Conservation (phyloP, 73 alveolate genomes). For the Stentor roeselii region DNA sequence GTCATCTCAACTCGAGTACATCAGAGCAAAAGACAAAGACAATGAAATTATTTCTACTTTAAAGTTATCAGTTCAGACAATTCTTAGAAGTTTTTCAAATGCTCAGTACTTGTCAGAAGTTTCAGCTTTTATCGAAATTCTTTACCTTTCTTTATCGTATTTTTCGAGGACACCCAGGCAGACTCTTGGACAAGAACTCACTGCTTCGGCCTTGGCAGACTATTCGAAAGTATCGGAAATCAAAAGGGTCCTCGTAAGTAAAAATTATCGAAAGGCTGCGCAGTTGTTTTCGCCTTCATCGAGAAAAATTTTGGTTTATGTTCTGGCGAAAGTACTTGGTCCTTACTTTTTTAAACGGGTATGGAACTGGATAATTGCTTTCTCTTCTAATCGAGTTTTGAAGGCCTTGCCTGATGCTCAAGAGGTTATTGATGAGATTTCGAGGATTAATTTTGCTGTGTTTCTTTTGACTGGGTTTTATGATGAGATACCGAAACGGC, state of each 20-base stretch:
- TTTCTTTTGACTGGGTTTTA: slow-evolving; percentile 1
- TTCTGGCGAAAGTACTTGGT: not conserved
- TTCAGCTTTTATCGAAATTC: not conserved
- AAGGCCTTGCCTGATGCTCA: slow-evolving; percentile 12
- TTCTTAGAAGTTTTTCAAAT: not conserved
- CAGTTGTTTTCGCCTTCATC: not conserved
- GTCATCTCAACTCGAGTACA: slow-evolving; percentile 15
- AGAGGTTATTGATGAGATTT: not conserved
- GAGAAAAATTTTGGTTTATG: not conserved
- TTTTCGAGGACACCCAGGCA: not conserved
- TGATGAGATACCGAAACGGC: slow-evolving; percentile 14
- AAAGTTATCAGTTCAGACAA: not conserved
- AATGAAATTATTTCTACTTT: not conserved
- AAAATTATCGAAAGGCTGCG: slow-evolving; percentile 8
- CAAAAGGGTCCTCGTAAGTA: slow-evolving; percentile 19
- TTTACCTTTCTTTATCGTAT: not conserved
- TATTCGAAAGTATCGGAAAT: not conserved
- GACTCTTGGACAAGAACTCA: not conserved
- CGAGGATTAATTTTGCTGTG: slow-evolving; percentile 9
- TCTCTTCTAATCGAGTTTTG: not conserved
- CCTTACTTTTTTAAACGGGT: not conserved
- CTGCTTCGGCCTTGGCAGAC: not conserved
- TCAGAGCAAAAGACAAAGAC: slow-evolving; percentile 7
- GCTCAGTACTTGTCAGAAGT: not conserved
- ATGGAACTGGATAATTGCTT: not conserved